Evolutionary conservation across 148 eudicot genomes (phyloP).

Genomic region (Chenopodium quinoa): DNA sequence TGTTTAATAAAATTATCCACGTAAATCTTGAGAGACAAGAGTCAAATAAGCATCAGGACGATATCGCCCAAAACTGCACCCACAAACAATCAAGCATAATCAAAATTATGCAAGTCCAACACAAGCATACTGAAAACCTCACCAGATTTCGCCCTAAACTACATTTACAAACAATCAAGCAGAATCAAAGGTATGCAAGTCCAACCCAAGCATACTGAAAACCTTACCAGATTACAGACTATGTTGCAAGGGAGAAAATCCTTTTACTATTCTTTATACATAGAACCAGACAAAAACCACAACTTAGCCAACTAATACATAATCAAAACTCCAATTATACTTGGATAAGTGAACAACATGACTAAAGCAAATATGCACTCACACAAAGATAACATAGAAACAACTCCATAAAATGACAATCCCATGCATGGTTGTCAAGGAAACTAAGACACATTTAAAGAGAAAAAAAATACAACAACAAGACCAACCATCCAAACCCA

Average conservation of each 20-base stretch:
- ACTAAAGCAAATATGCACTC: neutral
- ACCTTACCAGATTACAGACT: neutral
- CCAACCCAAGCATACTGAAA: neutral
- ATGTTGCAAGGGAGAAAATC: neutral
- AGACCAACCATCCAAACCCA: slow-evolving; percentile 2
- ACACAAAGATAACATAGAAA: neutral
- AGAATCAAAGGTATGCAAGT: slow-evolving; percentile 9
- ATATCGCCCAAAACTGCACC: neutral
- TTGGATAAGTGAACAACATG: neutral
- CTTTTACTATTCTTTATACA: neutral
- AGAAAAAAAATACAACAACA: no score
- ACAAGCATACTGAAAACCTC: neutral
- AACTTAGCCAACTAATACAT: neutral
- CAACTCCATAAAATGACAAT: neutral
- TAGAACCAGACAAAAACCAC: neutral
- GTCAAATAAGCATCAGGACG: neutral
- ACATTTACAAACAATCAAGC: neutral
- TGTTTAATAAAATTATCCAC: neutral
- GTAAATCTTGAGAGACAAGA: neutral
- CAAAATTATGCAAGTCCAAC: slow-evolving; percentile 2
- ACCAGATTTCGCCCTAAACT: neutral
- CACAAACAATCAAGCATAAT: neutral
- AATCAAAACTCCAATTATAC: neutral
- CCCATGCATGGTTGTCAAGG: slow-evolving; percentile 1
- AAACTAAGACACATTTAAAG: no score